Evolutionary conservation across 306 rosid species (phyloP), one percentile per base, ranked within the genome.

Genomic region (Citrullus mucosospermus): DNA sequence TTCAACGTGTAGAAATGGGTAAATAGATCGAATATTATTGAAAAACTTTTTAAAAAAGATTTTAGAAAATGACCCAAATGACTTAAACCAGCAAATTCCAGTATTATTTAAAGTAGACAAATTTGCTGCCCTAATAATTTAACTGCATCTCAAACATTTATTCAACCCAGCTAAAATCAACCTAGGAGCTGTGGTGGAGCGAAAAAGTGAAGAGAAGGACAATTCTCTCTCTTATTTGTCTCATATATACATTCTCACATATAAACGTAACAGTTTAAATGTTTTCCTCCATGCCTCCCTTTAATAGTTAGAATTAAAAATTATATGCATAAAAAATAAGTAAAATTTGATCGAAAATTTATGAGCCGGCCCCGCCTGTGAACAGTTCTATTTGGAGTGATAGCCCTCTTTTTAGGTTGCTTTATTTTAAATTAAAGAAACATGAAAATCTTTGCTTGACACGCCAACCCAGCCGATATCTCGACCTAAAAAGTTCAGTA

Each of bases 401-500:
- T 4, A 20, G 53, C 75, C n/a, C 13, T 17, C 1, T 38, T 36
- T 54, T 54, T 18, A 39, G 38, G 36, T 58, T 53, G 13, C 55
- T 58, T 56, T 76, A 44, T 76, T 76, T 38, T 41, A 18, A 76
- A 41, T 39, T 41, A 22, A 76, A 76, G 56, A 58, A 58, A 38
- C 55, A 22, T 58, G 12, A 22, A 71, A 76, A 76, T 57, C 79
- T 57, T 76, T 76, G 79, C 69, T 57, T 76, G 69, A 30, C 78
- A 74, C 63, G 17, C 62, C 69, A 62, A 62, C 43, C 2, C 43
- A 16, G 63, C 78, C 14, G 63, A 51, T 38, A 51, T 50, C 62
- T 74, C 32, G 63, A 53, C 78, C 43, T 44, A 53, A 16, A n/a
- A 28, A 43, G 18, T n/a, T 1, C 18, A 66, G 20, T 10, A 20